Evolutionary conservation across 2,329 filamentous ascomycete genomes (phyloP), one percentile per base, ranked within the genome.

Genomic region (Penicillium brasilianum): DNA sequence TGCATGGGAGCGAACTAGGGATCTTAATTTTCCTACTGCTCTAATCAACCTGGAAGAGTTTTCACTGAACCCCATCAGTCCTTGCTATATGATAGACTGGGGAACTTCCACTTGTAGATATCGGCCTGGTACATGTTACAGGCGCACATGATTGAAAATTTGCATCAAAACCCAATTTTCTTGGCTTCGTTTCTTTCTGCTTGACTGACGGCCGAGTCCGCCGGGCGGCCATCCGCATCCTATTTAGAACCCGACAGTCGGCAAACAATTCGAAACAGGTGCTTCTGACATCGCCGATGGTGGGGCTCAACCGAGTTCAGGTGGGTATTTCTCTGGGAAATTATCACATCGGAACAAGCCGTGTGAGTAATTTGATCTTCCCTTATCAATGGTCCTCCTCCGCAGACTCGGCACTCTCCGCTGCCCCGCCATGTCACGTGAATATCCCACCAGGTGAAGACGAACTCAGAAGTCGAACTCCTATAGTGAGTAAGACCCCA

Each of bases 351-450:
- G 36, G 41, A 67, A 67, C 51, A 16, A 18, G 34, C 22, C 8
- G 9, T 32, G 55, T 66, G 63, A 69, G 57, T 69, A 67, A 69
- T 65, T 58, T 13, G n/a, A 8, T 50, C n/a, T 34, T 50, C 30
- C n/a, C 30, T 50, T 50, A 50, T 50, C 48, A 50, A 25, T 6
- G 20, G 16, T 13, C 22, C n/a, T 48, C 25, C 55, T 60, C 57
- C 57, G 28, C 25, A 55, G 58, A 28, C 53, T 65, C 64, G 65
- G 62, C 28, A 49, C 55, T 59, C 64, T 65, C 61, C 61, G 59
- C 56, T 57, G 58, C 59, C 66, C 64, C 63, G 60, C 64, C 28
- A 60, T 57, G 55, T 65, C 59, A 64, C 61, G 60, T 64, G 66
- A n/a, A 8, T 1, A 58, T 59, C 43, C 58, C 39, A 36, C 63